Evolutionary conservation across 73 alveolate genomes (phyloP), one percentile per base, ranked within the genome.

Genomic region (Durusdinium trenchii): DNA sequence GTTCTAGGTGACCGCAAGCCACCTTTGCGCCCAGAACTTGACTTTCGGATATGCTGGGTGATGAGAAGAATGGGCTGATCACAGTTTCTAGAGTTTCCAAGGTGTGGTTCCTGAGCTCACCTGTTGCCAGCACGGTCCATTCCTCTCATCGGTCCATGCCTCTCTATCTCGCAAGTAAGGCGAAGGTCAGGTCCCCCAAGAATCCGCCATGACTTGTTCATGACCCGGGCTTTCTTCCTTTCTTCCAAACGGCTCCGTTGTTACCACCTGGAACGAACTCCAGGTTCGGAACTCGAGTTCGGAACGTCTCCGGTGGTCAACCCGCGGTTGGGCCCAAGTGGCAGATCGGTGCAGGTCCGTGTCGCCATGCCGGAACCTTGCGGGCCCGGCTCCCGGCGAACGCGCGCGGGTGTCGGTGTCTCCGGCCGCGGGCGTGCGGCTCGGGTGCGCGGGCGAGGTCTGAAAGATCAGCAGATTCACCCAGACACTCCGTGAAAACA

Each of bases 301-400:
- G 38, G 28, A 38, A 10, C 83, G 9, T 18, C 23, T 71, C 46
- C 28, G 7, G 46, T 32, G 46, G 48, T 5, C 26, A 20, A 46
- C 83, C 84, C n/a, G 26, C 0, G 46, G 10, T 38, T 38, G 51
- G 42, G 10, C n/a, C 42, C 89, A 81, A 81, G 91, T 7, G 30
- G 75, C 94, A 84, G 36, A 38, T 84, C 94, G 4, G 94, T 84
- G 75, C 94, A 84, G 76, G 76, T 84, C 51, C 94, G 48, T 14
- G 94, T 84, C 50, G 94, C 94, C 94, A 84, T 84, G 54, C 94
- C 94, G 38, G 94, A 84, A 36, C 94, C 94, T 84, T 6, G 38
- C 64, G 9, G 9, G 9, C 64, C 9, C 9, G 28, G 9, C 64
- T 12, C 20, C 64, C 9, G 64, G 64, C 64, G 28, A 54, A 12